Conservation (phyloP, 2,329 filamentous ascomycete species). For the Fusarium sp. region DNA sequence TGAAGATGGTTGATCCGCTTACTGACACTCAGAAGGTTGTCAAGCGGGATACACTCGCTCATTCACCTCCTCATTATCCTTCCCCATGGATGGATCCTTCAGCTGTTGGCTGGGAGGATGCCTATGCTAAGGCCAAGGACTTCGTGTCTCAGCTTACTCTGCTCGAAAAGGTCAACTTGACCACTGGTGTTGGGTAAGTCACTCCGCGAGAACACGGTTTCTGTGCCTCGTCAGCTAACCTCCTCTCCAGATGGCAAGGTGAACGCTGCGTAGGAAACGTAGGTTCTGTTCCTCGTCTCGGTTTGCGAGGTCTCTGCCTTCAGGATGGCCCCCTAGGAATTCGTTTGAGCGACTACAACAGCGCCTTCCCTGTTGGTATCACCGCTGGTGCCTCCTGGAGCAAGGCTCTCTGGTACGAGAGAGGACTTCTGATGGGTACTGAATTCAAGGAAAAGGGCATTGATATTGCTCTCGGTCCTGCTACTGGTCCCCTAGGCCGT, state of each 20-base stretch:
- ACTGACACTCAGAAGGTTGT: constrained; percentile 46
- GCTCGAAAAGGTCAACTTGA: constrained; percentile 92
- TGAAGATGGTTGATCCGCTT: constrained; percentile 19
- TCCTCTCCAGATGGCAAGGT: constrained; percentile 55
- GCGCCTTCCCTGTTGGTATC: constrained; percentile 82
- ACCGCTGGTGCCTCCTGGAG: constrained; percentile 89
- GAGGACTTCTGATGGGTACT: constrained; percentile 61
- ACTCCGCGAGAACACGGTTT: background rate
- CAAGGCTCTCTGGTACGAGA: constrained; percentile 71
- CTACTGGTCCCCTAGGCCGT: constrained; percentile 62
- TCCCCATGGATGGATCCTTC: constrained; percentile 86
- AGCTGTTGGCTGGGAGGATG: constrained; percentile 78
- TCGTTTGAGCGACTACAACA: constrained; percentile 81
- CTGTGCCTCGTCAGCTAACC: background rate
- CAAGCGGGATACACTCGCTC: constrained; percentile 48
- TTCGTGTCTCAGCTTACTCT: constrained; percentile 89
- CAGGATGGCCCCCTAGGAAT: constrained; percentile 89
- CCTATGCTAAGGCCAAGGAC: constrained; percentile 79
- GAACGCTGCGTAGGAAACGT: constrained; percentile 83
- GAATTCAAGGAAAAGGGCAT: constrained; percentile 83
- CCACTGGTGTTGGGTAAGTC: constrained; percentile 85
- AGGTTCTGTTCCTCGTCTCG: constrained; percentile 77
- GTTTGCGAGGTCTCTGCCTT: constrained; percentile 81
- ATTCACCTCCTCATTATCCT: constrained; percentile 77
- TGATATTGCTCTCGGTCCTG: constrained; percentile 74